These are phyloP conservation scores for Capronia coronata DNA, from an alignment of 2,329 filamentous ascomycete genomes.

Conservation along the genomic window DNA sequence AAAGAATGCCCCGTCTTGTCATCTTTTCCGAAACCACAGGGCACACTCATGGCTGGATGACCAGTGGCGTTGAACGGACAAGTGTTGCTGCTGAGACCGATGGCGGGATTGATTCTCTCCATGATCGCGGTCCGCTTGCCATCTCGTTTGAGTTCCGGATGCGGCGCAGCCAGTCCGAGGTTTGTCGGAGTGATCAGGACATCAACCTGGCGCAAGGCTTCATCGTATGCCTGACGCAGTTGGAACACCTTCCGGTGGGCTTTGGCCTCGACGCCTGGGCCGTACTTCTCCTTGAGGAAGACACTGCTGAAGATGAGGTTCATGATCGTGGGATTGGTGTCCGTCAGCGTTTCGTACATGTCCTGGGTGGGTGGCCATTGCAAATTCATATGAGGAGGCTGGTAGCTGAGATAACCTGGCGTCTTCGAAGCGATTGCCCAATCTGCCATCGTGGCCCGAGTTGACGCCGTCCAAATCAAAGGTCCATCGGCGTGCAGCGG, in stretches of 20 bases:
- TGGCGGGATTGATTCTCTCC: slow-evolving; percentile 39
- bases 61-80: slow-evolving; percentile 53
- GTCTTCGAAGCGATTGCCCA: slow-evolving; percentile 29
- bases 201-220: slow-evolving; percentile 38
- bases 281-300: slow-evolving; percentile 28
- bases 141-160: slow-evolving; percentile 30
- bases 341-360: slow-evolving; percentile 40
- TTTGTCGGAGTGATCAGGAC: slow-evolving; percentile 45
- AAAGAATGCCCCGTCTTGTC: slow-evolving; percentile 28
- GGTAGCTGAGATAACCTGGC: slow-evolving; percentile 30
- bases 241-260: slow-evolving; percentile 42
- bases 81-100: slow-evolving; percentile 53
- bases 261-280: slow-evolving; percentile 36
- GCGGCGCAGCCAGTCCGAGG: slow-evolving; percentile 40
- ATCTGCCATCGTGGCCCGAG: slow-evolving; percentile 32
- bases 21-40: slow-evolving; percentile 41
- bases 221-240: slow-evolving; percentile 44
- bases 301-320: slow-evolving; percentile 38
- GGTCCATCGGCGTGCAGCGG: slow-evolving; percentile 43
- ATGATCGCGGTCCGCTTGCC: slow-evolving; percentile 9
- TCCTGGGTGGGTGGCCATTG: slow-evolving; percentile 34
- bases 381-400: slow-evolving; percentile 29
- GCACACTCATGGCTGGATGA: slow-evolving; percentile 50
- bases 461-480: slow-evolving; percentile 43
- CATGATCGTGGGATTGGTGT: slow-evolving; percentile 40